Percentiles rank a stretch among this genome's conserved stretches.
Evolutionary conservation across 73 alveolate genomes (phyloP).

Genomic region (Loxodes magnus): DNA sequence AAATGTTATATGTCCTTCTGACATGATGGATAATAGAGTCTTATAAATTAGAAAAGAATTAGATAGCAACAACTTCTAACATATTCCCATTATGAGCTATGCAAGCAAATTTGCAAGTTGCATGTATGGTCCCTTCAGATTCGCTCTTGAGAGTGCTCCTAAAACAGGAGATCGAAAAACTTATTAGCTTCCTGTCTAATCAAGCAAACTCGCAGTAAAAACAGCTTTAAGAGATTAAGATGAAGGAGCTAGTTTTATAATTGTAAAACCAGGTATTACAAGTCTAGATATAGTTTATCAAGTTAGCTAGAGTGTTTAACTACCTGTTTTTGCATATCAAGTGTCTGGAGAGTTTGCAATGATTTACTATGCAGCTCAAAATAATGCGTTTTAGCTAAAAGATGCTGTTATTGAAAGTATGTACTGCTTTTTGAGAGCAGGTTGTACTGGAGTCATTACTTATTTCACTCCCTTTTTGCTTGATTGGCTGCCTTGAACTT

Average conservation of each 20-base stretch:
- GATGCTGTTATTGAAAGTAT: slow-evolving; percentile 44
- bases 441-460: slow-evolving; percentile 41
- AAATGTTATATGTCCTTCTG: slow-evolving; percentile 63
- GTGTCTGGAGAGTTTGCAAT: slow-evolving; percentile 73
- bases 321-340: slow-evolving; percentile 50
- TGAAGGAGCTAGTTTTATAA: slow-evolving; percentile 71
- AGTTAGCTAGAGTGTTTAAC: slow-evolving; percentile 18
- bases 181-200: slow-evolving; percentile 53
- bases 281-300: slow-evolving; percentile 50
- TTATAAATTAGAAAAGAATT: slow-evolving; percentile 30
- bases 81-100: slow-evolving; percentile 57
- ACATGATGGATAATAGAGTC: slow-evolving; percentile 69
- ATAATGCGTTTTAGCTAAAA: slow-evolving; percentile 43
- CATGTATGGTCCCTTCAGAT: slow-evolving; percentile 71
- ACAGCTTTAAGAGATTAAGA: slow-evolving; percentile 57
- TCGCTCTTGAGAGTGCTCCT: slow-evolving; percentile 71
- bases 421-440: slow-evolving; percentile 47
- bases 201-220: slow-evolving; percentile 39
- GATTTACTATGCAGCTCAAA: slow-evolving; percentile 53
- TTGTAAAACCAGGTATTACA: slow-evolving; percentile 68
- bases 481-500: slow-evolving; percentile 28
- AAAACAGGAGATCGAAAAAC: slow-evolving; percentile 51
- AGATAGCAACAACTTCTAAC: slow-evolving; percentile 6
- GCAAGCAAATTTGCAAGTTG: slow-evolving; percentile 51
- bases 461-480: slow-evolving; percentile 54